Evolutionary conservation across 129 eudicot genomes (phyloP).

Genomic region (Daucus carota): DNA sequence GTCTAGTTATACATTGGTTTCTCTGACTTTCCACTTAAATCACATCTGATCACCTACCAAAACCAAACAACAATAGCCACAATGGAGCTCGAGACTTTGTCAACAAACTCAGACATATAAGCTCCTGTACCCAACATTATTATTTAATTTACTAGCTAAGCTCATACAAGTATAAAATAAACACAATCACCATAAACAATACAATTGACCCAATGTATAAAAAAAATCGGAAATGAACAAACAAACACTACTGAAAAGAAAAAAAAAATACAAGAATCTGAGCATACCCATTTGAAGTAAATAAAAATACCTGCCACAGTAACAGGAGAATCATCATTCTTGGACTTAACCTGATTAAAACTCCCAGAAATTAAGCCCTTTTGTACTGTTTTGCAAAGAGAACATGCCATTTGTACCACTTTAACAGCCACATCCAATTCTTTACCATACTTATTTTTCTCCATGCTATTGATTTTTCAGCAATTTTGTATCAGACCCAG

Average conservation of each 20-base stretch:
- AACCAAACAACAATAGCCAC: neutral
- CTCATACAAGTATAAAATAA: neutral
- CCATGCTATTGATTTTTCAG: slow-evolving; percentile 19
- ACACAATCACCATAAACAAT: neutral
- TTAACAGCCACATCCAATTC: slow-evolving; percentile 84
- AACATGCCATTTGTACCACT: slow-evolving; percentile 78
- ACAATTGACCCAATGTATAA: neutral
- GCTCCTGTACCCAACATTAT: neutral
- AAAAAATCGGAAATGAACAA: neutral
- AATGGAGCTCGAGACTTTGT: neutral
- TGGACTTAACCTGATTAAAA: slow-evolving; percentile 57
- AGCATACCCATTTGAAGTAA: neutral
- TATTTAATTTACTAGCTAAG: neutral
- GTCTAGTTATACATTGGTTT: neutral
- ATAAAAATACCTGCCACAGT: slow-evolving; percentile 60
- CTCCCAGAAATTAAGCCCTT: slow-evolving; percentile 41
- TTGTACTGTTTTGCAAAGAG: slow-evolving; percentile 64
- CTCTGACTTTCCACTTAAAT: neutral
- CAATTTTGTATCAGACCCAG: neutral
- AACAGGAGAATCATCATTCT: slow-evolving; percentile 85
- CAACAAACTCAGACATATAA: neutral
- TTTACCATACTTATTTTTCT: slow-evolving; percentile 26
- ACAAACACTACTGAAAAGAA: neutral
- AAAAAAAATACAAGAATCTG: neutral
- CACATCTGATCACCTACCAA: neutral